phyloP scores from a whole-genome alignment of 164 flowering plant genomes.

The Kalanchoe fedtschenkoi region DNA sequence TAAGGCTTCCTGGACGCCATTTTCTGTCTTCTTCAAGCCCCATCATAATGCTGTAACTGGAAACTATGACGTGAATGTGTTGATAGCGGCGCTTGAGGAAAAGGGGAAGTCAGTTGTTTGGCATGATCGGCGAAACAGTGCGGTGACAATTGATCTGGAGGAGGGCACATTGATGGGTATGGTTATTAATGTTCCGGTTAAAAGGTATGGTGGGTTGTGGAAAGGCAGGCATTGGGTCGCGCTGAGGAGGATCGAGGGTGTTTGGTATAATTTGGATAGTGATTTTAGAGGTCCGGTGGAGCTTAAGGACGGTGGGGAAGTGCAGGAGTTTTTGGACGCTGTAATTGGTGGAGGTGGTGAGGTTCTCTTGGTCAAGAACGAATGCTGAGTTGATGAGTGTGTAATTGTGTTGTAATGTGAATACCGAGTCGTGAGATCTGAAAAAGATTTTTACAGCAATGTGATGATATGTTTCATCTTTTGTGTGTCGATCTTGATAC shows the following conservation, averaged over 20 bases:
- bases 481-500: background rate
- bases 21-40: slow-evolving; percentile 64
- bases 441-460: background rate
- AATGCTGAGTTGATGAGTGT: slow-evolving; percentile 13
- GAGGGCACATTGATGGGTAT: slow-evolving; percentile 59
- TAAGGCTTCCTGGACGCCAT: slow-evolving; percentile 40
- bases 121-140: slow-evolving; percentile 13
- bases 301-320: slow-evolving; percentile 39
- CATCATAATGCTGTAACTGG: slow-evolving; percentile 81
- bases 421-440: background rate
- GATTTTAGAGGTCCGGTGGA: slow-evolving; percentile 47
- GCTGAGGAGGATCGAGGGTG: slow-evolving; percentile 46
- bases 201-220: slow-evolving; percentile 66
- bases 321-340: slow-evolving; percentile 48
- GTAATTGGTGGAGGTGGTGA: slow-evolving; percentile 47
- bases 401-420: background rate
- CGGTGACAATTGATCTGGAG: slow-evolving; percentile 47
- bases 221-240: slow-evolving; percentile 79
- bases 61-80: slow-evolving; percentile 83
- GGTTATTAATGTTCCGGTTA: slow-evolving; percentile 62
- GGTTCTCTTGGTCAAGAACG: slow-evolving; percentile 54
- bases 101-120: slow-evolving; percentile 72
- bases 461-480: background rate
- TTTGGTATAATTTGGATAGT: slow-evolving; percentile 95
- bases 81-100: slow-evolving; percentile 70